A percentile compares a stretch with the other conserved stretches of the same genome.
phyloP scores from a whole-genome alignment of 2,329 filamentous ascomycete genomes.

The Fusarium pseudocircinatum region DNA sequence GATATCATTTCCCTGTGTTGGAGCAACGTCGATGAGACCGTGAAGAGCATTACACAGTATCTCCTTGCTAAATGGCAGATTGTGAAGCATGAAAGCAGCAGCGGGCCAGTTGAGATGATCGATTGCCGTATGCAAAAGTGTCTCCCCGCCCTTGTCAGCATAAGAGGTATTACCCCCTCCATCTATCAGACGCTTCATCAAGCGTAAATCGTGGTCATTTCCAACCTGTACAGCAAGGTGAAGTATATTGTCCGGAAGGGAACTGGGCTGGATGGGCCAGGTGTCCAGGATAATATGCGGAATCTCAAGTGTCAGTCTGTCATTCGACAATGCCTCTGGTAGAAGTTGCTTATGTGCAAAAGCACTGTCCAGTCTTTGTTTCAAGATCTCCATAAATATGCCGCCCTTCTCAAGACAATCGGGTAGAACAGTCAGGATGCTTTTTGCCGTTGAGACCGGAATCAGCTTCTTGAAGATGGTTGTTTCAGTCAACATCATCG shows the following conservation, averaged over 20 bases:
- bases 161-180: neutral
- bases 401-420: neutral
- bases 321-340: accelerated
- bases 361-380: neutral
- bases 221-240: neutral
- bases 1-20: neutral
- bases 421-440: neutral
- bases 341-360: neutral
- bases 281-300: neutral
- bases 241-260: neutral
- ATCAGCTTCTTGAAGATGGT: neutral
- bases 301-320: accelerated
- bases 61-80: accelerated
- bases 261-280: neutral
- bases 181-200: neutral
- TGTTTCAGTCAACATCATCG: accelerated
- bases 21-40: accelerated
- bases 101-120: neutral
- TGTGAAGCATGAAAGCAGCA: accelerated
- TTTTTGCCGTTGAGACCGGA: neutral
- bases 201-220: accelerated
- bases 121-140: neutral
- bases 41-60: neutral
- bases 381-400: accelerated
- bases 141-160: accelerated